phyloP scores from a whole-genome alignment of 2,329 filamentous ascomycete species.

The Penicillium griseofulvum region DNA sequence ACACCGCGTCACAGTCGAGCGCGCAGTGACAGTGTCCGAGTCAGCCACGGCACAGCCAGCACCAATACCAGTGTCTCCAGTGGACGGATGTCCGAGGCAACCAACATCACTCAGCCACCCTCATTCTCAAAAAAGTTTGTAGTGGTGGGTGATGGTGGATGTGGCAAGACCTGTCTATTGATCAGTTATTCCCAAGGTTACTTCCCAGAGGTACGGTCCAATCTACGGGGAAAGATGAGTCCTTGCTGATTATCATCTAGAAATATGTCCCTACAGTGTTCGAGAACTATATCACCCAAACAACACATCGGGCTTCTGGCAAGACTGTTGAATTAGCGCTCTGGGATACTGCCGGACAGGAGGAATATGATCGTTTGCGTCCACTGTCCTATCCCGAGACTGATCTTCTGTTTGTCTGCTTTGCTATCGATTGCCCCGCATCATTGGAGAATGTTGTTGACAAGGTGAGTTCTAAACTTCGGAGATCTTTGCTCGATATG shows the following conservation, averaged over 20 bases:
- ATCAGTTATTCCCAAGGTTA: conserved; percentile 99
- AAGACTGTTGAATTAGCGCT: conserved; percentile 95
- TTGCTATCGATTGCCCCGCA: conserved; percentile 97
- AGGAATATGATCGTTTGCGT: conserved; percentile 94
- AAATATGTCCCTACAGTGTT: conserved; percentile 99
- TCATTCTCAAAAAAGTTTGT: conserved; percentile 99
- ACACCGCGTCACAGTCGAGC: conserved; percentile 48
- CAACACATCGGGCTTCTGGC: conserved; percentile 78
- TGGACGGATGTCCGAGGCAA: conserved; percentile 73
- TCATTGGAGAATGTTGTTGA: conserved; percentile 98
- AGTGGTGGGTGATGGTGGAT: conserved; percentile 95
- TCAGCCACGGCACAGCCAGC: conserved; percentile 87
- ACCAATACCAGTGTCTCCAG: conserved; percentile 73
- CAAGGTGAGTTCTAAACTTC: conserved; percentile 64
- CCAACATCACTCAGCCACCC: conserved; percentile 84
- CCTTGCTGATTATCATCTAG: conserved; percentile 48
- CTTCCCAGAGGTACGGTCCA: conserved; percentile 81
- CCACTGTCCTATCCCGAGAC: conserved; percentile 98
- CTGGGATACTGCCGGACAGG: conserved; percentile 98
- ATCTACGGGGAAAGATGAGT: not conserved
- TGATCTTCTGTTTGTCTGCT: conserved; percentile 96
- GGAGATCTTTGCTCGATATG: not conserved
- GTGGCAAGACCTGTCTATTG: conserved; percentile 95
- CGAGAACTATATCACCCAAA: conserved; percentile 99
- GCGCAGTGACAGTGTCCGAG: conserved; percentile 59